Evolutionary conservation across 257 asterid genomes (phyloP), one percentile per base, ranked within the genome.

Genomic region (Lycium barbarum): DNA sequence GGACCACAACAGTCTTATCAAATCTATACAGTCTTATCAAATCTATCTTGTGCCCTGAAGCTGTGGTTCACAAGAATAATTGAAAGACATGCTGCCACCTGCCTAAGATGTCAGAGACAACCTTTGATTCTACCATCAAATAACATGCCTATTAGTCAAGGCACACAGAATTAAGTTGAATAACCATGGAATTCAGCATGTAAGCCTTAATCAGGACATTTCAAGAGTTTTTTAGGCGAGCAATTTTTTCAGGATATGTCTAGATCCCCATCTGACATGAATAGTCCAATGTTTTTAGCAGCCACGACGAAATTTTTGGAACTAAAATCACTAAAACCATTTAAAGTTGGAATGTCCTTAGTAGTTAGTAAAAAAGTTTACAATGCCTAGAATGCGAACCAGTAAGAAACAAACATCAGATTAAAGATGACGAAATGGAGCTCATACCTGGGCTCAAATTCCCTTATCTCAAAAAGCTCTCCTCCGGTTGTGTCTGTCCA

Each of bases 401-500:
- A 76, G 47, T 15, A 22, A 76, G 15, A 51, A 76, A 76, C 9
- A 51, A 76, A 76, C 20, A 13, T 17, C 63, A 76, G 63, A 76
- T 22, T 13, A 51, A 76, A 76, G 63, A 76, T 45, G 43, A 35
- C 47, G 51, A 71, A 65, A 78, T 62, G 85, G 83, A 79, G 63
- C 49, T 18, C 85, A 26, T 92, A 97, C 99, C 99, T 97, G 90
- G 91, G 94, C 90, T 94, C 98, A 84, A 95, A 97, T 89, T 95
- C 99, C 83, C 93, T 97, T 71, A 97, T 92, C 92, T 95, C 95
- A 72, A 86, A 89, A 85, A 97, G 98, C 85, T 95, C 98, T 57
- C 96, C 98, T 79, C 99, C 98, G 3, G 83, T 84, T 78, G 91
- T 85, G 91, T 97, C 99, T 2, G 93, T 94, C 99, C 99, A 97